Percentiles rank a stretch among this genome's conserved stretches.
phyloP scores from a whole-genome alignment of 768 basidiomycete species.

The Flagelloscypha sp. region DNA sequence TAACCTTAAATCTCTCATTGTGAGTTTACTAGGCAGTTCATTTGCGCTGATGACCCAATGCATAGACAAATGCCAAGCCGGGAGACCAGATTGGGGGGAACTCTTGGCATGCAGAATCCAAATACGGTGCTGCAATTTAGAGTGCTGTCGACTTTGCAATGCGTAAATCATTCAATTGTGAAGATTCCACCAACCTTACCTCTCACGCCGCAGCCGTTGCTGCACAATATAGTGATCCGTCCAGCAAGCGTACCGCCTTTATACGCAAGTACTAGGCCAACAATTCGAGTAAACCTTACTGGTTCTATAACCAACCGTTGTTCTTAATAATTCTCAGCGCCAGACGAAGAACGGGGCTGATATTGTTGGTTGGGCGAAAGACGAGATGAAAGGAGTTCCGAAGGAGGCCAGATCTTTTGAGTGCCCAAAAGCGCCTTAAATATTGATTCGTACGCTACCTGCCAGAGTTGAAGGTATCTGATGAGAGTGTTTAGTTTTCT shows the following conservation, averaged over 20 bases:
- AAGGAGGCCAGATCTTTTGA: slow-evolving; percentile 16
- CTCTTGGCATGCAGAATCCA: slow-evolving; percentile 38
- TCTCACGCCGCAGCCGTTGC: slow-evolving; percentile 46
- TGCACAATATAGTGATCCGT: slow-evolving; percentile 46
- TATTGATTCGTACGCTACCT: slow-evolving; percentile 33
- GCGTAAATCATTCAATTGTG: slow-evolving; percentile 29
- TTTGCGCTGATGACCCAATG: no score
- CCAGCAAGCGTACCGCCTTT: slow-evolving; percentile 38
- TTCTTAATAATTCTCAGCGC: slow-evolving; percentile 29
- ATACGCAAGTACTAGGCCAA: slow-evolving; percentile 22
- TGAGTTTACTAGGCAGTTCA: slow-evolving; percentile 19
- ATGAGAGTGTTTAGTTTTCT: no score
- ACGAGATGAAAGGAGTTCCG: slow-evolving; percentile 7
- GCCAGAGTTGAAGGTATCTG: slow-evolving; percentile 35
- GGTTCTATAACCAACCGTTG: slow-evolving; percentile 40
- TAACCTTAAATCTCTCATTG: slow-evolving; percentile 51
- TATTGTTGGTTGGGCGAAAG: slow-evolving; percentile 4
- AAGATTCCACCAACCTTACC: slow-evolving; percentile 31
- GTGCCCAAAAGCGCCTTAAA: slow-evolving; percentile 38
- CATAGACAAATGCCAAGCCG: slow-evolving; percentile 45
- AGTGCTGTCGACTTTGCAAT: slow-evolving; percentile 43
- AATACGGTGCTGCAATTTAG: slow-evolving; percentile 44
- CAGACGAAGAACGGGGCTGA: slow-evolving; percentile 15
- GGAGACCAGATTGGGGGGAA: slow-evolving; percentile 43
- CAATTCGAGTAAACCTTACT: slow-evolving; percentile 33